Conservation (phyloP, 345 rosid species). For the Carallia brachiata region DNA sequence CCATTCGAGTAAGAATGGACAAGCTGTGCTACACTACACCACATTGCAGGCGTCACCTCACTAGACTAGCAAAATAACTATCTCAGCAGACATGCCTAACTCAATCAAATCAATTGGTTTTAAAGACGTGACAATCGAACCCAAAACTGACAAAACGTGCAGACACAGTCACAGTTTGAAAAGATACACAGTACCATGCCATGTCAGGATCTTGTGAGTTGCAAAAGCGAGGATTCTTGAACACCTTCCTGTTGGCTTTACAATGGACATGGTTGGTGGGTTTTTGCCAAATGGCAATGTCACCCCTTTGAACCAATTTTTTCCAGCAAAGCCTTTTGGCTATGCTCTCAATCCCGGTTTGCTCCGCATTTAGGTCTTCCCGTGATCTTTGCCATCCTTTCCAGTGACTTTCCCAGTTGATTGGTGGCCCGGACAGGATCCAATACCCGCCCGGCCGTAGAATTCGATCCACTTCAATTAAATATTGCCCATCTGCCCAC, state of each 20-base stretch:
- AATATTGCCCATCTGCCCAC: constrained; percentile 64
- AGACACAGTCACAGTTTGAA: not conserved
- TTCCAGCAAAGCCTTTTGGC: constrained; percentile 89
- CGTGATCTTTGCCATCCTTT: constrained; percentile 76
- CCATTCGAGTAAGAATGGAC: too few relatives aligned
- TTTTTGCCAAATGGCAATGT: constrained; percentile 86
- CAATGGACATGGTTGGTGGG: constrained; percentile 84
- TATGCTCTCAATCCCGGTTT: constrained; percentile 47
- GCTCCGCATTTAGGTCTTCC: constrained; percentile 63
- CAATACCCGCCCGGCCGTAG: constrained; percentile 93
- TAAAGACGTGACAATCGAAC: not conserved
- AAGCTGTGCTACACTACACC: too few relatives aligned
- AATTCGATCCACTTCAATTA: constrained; percentile 81
- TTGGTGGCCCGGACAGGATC: constrained; percentile 91
- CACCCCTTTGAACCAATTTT: constrained; percentile 56
- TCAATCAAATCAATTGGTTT: not conserved
- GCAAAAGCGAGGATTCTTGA: constrained; percentile 66
- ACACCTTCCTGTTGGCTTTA: constrained; percentile 44
- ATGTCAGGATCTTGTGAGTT: constrained; percentile 58
- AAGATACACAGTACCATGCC: constrained; percentile 58
- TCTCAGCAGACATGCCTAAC: not conserved
- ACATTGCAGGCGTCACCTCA: too few relatives aligned
- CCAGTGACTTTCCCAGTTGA: constrained; percentile 79
- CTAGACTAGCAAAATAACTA: too few relatives aligned
- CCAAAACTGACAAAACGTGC: not conserved